Evolutionary conservation across 2,329 filamentous ascomycete species (phyloP).

Genomic region (Aspergillus hortae): DNA sequence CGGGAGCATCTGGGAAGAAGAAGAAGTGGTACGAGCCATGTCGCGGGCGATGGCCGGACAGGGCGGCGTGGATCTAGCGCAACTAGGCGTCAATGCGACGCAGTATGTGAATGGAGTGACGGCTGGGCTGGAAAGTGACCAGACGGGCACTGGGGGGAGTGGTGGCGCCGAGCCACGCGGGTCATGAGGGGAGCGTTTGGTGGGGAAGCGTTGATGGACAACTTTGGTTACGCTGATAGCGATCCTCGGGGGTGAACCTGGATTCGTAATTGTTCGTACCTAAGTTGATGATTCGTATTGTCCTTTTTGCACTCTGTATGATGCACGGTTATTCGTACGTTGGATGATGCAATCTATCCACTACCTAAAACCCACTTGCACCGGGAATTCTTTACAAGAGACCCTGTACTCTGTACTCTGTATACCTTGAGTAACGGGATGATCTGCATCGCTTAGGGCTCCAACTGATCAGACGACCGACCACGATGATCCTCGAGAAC

Average conservation of each 20-base stretch:
- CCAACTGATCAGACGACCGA: slow-evolving; percentile 4
- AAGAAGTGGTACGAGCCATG: slow-evolving; percentile 59
- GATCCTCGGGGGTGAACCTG: neutral
- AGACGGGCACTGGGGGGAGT: neutral
- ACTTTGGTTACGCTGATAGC: neutral
- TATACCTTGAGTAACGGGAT: neutral
- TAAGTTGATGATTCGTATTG: neutral
- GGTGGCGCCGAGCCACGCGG: neutral
- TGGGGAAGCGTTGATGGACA: neutral
- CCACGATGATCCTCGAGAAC: neutral
- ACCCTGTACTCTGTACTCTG: too few relatives aligned
- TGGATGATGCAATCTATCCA: too few relatives aligned
- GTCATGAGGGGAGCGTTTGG: neutral
- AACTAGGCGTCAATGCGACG: slow-evolving; percentile 40
- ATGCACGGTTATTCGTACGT: too few relatives aligned
- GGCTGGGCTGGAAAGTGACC: slow-evolving; percentile 31
- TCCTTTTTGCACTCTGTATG: neutral
- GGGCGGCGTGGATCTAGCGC: slow-evolving; percentile 39
- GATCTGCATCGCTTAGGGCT: neutral
- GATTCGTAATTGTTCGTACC: neutral
- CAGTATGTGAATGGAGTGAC: slow-evolving; percentile 45
- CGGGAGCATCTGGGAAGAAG: slow-evolving; percentile 70
- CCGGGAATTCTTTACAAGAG: too few relatives aligned
- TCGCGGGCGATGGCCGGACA: slow-evolving; percentile 71
- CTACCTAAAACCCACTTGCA: neutral